Conservation (phyloP, 1,284 basidiomycete genomes). For the Ganoderma multipileum region DNA sequence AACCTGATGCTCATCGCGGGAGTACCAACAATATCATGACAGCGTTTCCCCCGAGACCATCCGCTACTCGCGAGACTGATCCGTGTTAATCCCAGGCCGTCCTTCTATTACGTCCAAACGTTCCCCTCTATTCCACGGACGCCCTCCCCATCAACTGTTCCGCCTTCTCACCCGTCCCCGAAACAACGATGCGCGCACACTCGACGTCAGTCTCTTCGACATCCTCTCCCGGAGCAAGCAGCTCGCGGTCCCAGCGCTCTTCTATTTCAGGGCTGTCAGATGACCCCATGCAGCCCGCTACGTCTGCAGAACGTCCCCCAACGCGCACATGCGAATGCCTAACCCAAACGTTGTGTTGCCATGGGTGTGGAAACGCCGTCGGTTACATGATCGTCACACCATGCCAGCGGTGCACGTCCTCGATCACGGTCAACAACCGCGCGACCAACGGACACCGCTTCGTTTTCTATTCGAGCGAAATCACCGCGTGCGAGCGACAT, state of each 20-base stretch:
- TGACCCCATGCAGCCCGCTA: constrained; percentile 48
- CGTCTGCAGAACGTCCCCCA: constrained; percentile 34
- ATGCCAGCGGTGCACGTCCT: constrained; percentile 77
- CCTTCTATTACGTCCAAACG: constrained; percentile 80
- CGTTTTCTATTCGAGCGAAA: constrained; percentile 85
- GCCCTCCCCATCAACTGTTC: constrained; percentile 82
- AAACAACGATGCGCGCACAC: constrained; percentile 40
- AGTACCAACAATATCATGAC: not conserved
- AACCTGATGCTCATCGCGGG: constrained; percentile 4
- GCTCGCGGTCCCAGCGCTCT: constrained; percentile 28
- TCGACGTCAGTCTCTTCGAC: constrained; percentile 19
- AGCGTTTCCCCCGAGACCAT: constrained; percentile 3
- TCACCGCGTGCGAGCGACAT: constrained; percentile 72
- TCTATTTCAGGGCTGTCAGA: constrained; percentile 17
- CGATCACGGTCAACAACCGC: constrained; percentile 66
- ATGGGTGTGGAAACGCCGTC: constrained; percentile 77
- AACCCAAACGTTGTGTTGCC: constrained; percentile 81
- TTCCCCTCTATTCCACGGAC: constrained; percentile 86
- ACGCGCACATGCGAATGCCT: constrained; percentile 72
- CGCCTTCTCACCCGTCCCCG: constrained; percentile 56
- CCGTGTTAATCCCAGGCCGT: constrained; percentile 64
- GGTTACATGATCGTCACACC: constrained; percentile 82
- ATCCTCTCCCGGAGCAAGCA: constrained; percentile 33
- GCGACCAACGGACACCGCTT: constrained; percentile 87
- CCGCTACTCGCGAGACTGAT: constrained; percentile 21